A percentile compares a stretch with the other conserved stretches of the same genome.
These are phyloP conservation scores for Boletus reticulatus DNA, from an alignment of 768 basidiomycete genomes.

Conservation along the genomic window DNA sequence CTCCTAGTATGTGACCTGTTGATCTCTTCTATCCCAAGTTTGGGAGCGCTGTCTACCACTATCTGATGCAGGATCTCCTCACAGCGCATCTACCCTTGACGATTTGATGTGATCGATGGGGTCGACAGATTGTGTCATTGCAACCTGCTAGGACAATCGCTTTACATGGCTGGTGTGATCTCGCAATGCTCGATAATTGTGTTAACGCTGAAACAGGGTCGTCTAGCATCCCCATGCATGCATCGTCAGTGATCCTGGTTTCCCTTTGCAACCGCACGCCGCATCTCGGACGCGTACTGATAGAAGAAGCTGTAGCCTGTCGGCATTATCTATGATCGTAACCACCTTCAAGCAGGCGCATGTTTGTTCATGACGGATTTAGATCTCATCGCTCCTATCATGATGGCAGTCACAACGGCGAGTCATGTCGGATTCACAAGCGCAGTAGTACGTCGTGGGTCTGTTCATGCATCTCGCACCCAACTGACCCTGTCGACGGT, in stretches of 20 bases:
- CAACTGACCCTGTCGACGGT: no score
- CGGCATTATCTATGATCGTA: neutral
- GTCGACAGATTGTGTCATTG: slow-evolving; percentile 5
- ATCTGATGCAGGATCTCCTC: slow-evolving; percentile 9
- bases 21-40: neutral
- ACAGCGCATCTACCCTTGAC: neutral
- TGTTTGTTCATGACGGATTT: no score
- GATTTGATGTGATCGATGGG: slow-evolving; percentile 1
- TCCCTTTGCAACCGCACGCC: neutral
- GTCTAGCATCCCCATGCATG: neutral
- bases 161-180: neutral
- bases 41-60: neutral
- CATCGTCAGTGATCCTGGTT: neutral
- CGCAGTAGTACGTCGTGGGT: no score
- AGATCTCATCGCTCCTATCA: no score
- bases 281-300: no score
- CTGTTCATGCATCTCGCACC: no score
- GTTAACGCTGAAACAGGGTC: neutral
- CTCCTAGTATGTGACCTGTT: slow-evolving; percentile 3
- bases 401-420: no score
- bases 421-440: no score
- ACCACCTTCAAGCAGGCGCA: neutral
- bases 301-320: neutral
- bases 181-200: neutral
- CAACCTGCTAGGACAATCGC: neutral